Base-by-base conservation (phyloP, 257 asterid genomes). In the Solanum paucissectum region DNA sequence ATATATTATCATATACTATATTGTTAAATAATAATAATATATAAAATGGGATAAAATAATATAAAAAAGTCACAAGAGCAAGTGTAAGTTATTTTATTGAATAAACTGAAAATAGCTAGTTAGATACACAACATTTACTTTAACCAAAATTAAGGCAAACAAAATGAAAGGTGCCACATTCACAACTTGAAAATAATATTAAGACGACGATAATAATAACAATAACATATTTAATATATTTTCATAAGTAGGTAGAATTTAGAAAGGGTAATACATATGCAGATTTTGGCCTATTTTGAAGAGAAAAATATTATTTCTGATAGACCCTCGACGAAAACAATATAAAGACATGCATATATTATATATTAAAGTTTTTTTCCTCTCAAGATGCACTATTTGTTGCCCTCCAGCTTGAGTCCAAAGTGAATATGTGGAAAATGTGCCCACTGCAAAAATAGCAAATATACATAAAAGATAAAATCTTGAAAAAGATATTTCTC, bases 381-480 rank as follows among this genome's bases (percentile, higher is more conserved):
- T 7, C 27, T 73, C 27, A 33, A 72, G 46, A 73, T 73, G 81
- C 52, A 37, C 20, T 74, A 29, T 83, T 52, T 49, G 93, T 91
- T 95, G 91, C 92, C 84, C 9, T 95, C 98, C 94, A 92, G 86
- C 89, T 94, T 96, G 49, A 93, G 92, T 91, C 98, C 98, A 91
- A 92, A 96, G 88, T 96, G 98, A 73, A 96, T 96, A 81, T 94
- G 98, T 84, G 99, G 99, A 88, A 94, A 93, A 94, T 96, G 98
- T 92, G 99, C 99, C 98, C 99, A 96, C 99, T 96, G 96, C 91
- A 90, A 37, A 12, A 12, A 46, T 68, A 16, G 87, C 32, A 12
- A 77, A 60, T 13, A 58, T 9, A 44, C 14, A 18, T 25, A 46
- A 44, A 79, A 79, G 62, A 13, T 77, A 76, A 76, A 40, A 76